Percentiles rank a stretch among this genome's conserved stretches.
phyloP scores from a whole-genome alignment of 208 protist species.

The Blechomonas ayalai region DNA sequence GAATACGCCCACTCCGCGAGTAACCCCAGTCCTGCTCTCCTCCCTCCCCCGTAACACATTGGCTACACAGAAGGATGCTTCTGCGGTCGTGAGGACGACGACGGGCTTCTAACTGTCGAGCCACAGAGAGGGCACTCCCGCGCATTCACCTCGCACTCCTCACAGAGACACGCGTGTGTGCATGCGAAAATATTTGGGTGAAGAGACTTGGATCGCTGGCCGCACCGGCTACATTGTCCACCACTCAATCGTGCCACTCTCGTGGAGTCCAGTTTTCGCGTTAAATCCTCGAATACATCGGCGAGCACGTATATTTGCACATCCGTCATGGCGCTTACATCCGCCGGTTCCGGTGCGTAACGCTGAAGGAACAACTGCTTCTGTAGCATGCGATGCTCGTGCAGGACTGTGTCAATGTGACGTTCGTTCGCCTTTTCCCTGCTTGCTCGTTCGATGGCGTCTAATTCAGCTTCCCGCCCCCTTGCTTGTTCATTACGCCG shows the following conservation, averaged over 20 bases:
- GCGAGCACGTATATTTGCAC: conserved; percentile 51
- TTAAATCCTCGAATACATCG: conserved; percentile 23
- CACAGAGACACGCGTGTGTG: conserved; percentile 31
- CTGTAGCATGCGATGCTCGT: conserved; percentile 42
- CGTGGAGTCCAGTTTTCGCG: conserved; percentile 25
- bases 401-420: conserved; percentile 26
- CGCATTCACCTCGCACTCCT: conserved; percentile 15
- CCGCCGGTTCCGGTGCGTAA: conserved; percentile 58
- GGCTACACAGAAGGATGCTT: too few relatives aligned
- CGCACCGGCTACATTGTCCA: conserved; percentile 37
- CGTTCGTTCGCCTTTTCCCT: conserved; percentile 8
- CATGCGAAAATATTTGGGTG: conserved; percentile 17
- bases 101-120: too few relatives aligned
- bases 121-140: conserved; percentile 51
- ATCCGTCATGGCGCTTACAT: conserved; percentile 67
- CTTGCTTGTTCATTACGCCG: conserved; percentile 13
- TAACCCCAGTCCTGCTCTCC: too few relatives aligned
- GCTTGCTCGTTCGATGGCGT: neutral
- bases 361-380: conserved; percentile 27
- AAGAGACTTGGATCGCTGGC: conserved; percentile 3
- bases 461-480: neutral
- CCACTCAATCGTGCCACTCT: conserved; percentile 26
- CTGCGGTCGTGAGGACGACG: too few relatives aligned
- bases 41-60: too few relatives aligned
- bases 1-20: too few relatives aligned